Conservation (phyloP, 1,139 yeast genomes). For the Kodamaea arcana region DNA sequence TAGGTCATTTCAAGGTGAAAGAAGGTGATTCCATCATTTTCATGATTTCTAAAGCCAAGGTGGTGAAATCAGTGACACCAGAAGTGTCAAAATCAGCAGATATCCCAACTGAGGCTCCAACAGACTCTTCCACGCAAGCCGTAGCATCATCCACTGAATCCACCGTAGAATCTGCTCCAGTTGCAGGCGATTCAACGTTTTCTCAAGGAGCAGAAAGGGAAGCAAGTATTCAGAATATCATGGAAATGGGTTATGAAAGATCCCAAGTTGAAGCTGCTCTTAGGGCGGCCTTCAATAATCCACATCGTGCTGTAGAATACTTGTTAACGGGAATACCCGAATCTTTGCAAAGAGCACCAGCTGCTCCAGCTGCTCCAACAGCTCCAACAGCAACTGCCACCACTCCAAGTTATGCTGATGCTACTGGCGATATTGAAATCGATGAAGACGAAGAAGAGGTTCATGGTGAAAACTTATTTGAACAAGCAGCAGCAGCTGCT, state of each 20-base stretch:
- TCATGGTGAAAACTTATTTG: slow-evolving; percentile 54
- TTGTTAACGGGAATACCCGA: slow-evolving; percentile 89
- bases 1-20: slow-evolving; percentile 70
- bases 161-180: slow-evolving; percentile 17
- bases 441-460: slow-evolving; percentile 24
- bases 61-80: slow-evolving; percentile 2
- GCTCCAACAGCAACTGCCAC: slow-evolving; percentile 13
- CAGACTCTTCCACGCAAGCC: not conserved
- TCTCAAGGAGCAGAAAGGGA: slow-evolving; percentile 66
- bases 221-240: slow-evolving; percentile 68
- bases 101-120: slow-evolving; percentile 1
- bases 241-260: slow-evolving; percentile 96
- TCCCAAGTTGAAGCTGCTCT: slow-evolving; percentile 85
- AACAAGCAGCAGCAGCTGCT: slow-evolving; percentile 67
- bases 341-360: slow-evolving; percentile 35
- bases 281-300: slow-evolving; percentile 94
- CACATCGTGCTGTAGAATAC: slow-evolving; percentile 97
- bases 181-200: slow-evolving; percentile 34
- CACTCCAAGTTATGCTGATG: slow-evolving; percentile 17
- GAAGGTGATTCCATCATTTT: slow-evolving; percentile 90
- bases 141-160: slow-evolving; percentile 19
- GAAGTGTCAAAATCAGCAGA: slow-evolving; percentile 1
- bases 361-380: slow-evolving; percentile 5
- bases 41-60: slow-evolving; percentile 66
- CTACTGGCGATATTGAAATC: slow-evolving; percentile 11